A percentile compares a stretch with the other conserved stretches of the same genome.
Conservation (phyloP, 768 basidiomycete genomes). For the Suillus spraguei region DNA sequence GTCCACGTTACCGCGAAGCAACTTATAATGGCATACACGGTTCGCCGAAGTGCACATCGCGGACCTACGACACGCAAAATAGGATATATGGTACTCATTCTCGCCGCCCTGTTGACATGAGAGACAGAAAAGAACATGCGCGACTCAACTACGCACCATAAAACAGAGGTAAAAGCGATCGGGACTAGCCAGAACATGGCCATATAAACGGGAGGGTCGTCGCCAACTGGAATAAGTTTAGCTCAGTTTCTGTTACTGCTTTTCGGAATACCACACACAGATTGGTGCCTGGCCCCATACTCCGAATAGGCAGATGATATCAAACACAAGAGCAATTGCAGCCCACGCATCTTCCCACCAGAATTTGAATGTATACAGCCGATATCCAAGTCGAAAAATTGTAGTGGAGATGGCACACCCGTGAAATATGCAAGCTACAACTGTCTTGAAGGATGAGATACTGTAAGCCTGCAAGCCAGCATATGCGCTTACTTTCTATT, state of each 20-base stretch:
- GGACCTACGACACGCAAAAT: constrained; percentile 26
- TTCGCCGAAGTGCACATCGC: constrained; percentile 10
- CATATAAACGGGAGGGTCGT: neutral
- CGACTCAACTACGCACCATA: constrained; percentile 23
- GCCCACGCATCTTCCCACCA: constrained; percentile 34
- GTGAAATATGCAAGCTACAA: constrained; percentile 15
- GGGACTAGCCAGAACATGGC: constrained; percentile 23
- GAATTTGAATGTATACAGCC: constrained; percentile 21
- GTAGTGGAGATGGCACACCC: constrained; percentile 24
- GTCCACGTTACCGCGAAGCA: constrained; percentile 20
- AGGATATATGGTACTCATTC: constrained; percentile 32
- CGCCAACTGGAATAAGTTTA: neutral
- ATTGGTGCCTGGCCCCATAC: constrained; percentile 17
- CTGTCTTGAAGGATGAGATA: neutral
- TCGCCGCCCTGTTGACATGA: constrained; percentile 22
- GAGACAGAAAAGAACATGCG: no score
- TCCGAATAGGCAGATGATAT: constrained; percentile 21
- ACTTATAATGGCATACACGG: constrained; percentile 20
- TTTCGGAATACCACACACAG: constrained; percentile 18
- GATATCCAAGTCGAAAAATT: constrained; percentile 23
- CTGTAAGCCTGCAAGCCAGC: neutral
- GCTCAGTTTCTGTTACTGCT: neutral
- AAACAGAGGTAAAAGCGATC: constrained; percentile 18
- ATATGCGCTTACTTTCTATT: neutral
- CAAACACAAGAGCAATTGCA: constrained; percentile 23